phyloP scores from a whole-genome alignment of 371 early-diverging fungal genomes.

The Caulochytrium protostelioides region DNA sequence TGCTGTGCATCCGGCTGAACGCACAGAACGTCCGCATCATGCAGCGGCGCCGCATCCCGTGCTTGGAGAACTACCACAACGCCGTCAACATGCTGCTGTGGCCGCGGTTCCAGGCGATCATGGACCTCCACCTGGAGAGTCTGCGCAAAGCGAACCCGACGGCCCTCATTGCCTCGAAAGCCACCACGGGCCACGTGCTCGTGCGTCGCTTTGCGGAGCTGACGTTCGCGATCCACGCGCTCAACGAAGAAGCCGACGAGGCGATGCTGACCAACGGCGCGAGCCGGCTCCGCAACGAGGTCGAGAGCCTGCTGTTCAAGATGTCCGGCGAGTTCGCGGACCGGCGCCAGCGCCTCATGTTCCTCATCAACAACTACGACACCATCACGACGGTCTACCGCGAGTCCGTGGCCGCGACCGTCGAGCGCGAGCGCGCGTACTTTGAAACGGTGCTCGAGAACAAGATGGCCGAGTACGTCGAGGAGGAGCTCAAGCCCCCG shows the following conservation, averaged over 20 bases:
- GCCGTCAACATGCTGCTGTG: conserved; percentile 71
- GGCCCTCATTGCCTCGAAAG: conserved; percentile 39
- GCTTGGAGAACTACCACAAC: conserved; percentile 59
- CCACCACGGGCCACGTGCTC: conserved; percentile 11
- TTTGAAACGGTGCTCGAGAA: conserved; percentile 41
- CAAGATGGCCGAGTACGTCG: conserved; percentile 58
- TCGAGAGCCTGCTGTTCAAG: conserved; percentile 42
- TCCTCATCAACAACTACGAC: conserved; percentile 79
- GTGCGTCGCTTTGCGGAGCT: conserved; percentile 70
- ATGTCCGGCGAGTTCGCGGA: conserved; percentile 53
- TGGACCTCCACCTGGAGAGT: conserved; percentile 69
- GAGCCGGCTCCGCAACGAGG: conserved; percentile 48
- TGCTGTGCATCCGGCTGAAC: conserved; percentile 69
- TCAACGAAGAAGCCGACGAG: conserved; percentile 69
- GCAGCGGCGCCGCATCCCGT: conserved; percentile 54
- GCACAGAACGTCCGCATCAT: conserved; percentile 53
- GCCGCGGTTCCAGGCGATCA: conserved; percentile 72
- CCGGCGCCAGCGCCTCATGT: conserved; percentile 40
- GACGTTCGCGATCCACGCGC: conserved; percentile 54
- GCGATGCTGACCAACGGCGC: conserved; percentile 49
- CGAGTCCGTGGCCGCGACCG: conserved; percentile 36
- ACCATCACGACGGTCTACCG: conserved; percentile 50
- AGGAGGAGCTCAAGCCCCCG: conserved; percentile 54
- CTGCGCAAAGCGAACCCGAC: conserved; percentile 29
- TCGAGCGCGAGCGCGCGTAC: conserved; percentile 49